Base-by-base conservation (phyloP, 768 basidiomycete species). In the Russula virescens region DNA sequence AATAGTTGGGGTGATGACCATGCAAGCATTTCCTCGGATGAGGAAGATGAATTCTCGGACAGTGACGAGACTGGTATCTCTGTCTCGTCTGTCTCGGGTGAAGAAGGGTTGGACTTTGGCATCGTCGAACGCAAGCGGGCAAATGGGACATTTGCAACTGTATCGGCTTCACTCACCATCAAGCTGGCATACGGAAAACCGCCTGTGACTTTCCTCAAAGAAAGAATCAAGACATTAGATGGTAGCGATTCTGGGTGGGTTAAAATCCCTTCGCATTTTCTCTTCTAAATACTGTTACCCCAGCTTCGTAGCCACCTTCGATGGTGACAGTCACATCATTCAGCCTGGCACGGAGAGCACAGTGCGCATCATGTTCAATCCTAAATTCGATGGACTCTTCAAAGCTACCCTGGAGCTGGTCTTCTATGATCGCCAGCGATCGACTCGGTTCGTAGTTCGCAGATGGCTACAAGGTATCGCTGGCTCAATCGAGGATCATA, bases 51-150 rank as follows among this genome's bases (percentile, higher is more conserved):
- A 5, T 14, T 49, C 8, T 54, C 18, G 46, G 83, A 86, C 63
- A 83, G 83, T 56, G 73, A 84, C 48, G 82, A 80, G 0, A 71
- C 85, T 10, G 66, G 69, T 0, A 70, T 87, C 3, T 71, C 74
- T 5, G 67, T 68, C 56, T 56, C 49, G 10, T 71, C 74, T 5
- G 67, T 68, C 56, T 56, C 49, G 10, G 45, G 34, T 9, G 65
- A 68, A 25, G 78, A 78, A 1, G 70, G 73, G 7, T 69, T 81
- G 14, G 78, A 87, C 67, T 81, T 86, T 55, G 83, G 77, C 3
- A 73, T 85, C 42, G 68, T 86, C 5, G 78, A 81, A n/a, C 69
- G 72, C 4, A 60, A 61, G 0, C 70, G 68, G n/a, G 77, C 75
- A 1, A 47, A 59, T 9, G 51, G 34, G 19, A 70, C 69, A 2